These are phyloP conservation scores for Phoenix dactylifera DNA, from an alignment of 176 grass and related monocot genomes.

Conservation along the genomic window DNA sequence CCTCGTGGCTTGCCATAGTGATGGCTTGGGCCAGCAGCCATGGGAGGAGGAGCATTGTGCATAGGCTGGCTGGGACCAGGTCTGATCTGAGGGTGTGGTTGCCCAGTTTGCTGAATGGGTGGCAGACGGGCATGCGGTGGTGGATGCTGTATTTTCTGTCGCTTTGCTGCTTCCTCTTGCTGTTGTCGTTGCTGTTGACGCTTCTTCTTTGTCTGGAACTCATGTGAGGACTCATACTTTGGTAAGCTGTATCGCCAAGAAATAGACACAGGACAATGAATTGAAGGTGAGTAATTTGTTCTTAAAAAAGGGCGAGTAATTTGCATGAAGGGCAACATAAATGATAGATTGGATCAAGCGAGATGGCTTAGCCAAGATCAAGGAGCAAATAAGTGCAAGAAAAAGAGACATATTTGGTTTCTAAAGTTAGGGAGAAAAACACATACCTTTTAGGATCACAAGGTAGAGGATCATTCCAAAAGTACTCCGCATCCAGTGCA, in stretches of 20 bases:
- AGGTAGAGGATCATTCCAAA: slow-evolving; percentile 90
- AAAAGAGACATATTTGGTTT: no score
- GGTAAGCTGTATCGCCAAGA: slow-evolving; percentile 54
- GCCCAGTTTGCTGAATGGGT: slow-evolving; percentile 74
- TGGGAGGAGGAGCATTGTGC: slow-evolving; percentile 51
- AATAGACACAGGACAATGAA: not conserved
- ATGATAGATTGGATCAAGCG: no score
- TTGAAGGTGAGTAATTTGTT: not conserved
- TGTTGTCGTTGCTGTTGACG: slow-evolving; percentile 75
- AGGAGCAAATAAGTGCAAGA: no score
- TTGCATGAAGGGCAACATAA: no score
- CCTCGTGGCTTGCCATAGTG: slow-evolving; percentile 76
- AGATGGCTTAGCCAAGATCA: no score
- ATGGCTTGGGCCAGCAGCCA: slow-evolving; percentile 56
- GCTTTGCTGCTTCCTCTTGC: slow-evolving; percentile 82
- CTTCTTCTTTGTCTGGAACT: slow-evolving; percentile 97
- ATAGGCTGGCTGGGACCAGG: slow-evolving; percentile 46
- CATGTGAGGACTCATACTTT: slow-evolving; percentile 75
- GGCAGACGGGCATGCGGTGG: slow-evolving; percentile 77
- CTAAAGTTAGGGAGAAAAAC: no score
- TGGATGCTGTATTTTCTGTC: slow-evolving; percentile 82
- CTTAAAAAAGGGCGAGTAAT: not conserved
- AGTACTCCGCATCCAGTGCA: slow-evolving; percentile 92
- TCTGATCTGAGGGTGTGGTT: slow-evolving; percentile 58
- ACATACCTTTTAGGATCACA: slow-evolving; percentile 80